Base-by-base conservation (phyloP, 176 grass and related monocot species). In the Phragmites australis region DNA sequence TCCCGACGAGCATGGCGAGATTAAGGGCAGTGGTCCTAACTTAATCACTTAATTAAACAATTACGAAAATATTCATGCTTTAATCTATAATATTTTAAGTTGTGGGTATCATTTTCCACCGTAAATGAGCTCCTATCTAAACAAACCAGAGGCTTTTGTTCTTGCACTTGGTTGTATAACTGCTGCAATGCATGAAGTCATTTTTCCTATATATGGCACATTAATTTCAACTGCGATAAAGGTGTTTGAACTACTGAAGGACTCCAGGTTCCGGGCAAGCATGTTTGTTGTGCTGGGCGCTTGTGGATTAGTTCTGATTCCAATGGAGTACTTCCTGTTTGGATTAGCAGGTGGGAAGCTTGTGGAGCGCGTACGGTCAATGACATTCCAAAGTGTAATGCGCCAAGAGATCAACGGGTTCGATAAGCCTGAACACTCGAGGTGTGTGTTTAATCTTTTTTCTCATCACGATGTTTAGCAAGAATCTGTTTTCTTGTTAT, bases 361-460 rank as follows among this genome's bases (percentile, higher is more conserved):
- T 61, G 84, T 94, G 41, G 89, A 92, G 83, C 84, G 91, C 18
- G 86, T 97, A 59, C 76, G 91, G 25, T 93, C 89, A 27, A 27
- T 72, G 42, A 82, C 89, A 68, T 97, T 97, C 46, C 72, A 19
- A 66, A 86, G 79, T 59, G 59, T 92, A 44, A 86, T 97, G 64
- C 78, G 88, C 65, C 91, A 92, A 78, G 94, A 97, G 13, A 97
- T 94, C 22, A 86, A 85, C 45, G 94, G 91, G 94, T 97, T 94
- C 68, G 94, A 97, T 76, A 91, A 88, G 44, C 94, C 89, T 80
- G 43, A 85, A 79, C 90, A 97, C 88, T 97, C 94, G 0, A 92
- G 91, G 94, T 92, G 2, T 22, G 73, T 47, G 41, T 37, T 37
- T 21, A 65, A 8, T 13, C n/a, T 59, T 58, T 17, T 62, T 29